These are phyloP conservation scores for Begonia loranthoides DNA, from an alignment of 306 rosid species.

Conservation along the genomic window DNA sequence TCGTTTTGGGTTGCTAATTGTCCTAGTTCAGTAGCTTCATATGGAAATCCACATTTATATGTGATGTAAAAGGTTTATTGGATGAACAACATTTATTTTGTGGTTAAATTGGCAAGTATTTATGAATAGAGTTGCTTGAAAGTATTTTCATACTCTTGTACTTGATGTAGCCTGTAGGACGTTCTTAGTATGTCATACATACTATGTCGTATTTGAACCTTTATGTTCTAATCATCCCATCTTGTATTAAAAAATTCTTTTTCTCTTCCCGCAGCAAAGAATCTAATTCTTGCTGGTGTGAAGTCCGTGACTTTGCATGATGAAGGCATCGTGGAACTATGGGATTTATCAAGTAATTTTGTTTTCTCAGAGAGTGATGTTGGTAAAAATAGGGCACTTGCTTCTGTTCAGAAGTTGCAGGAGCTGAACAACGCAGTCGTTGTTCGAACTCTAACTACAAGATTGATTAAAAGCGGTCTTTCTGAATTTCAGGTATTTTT, in stretches of 20 bases:
- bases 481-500: conserved; percentile 53
- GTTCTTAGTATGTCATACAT: no score
- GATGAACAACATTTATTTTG: no score
- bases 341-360: conserved; percentile 79
- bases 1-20: no score
- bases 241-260: not conserved
- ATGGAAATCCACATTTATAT: no score
- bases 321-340: conserved; percentile 61
- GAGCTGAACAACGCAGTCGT: conserved; percentile 80
- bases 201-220: no score
- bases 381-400: conserved; percentile 68
- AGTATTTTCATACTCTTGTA: no score
- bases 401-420: conserved; percentile 77
- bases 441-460: conserved; percentile 41
- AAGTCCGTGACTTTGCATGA: conserved; percentile 86
- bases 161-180: no score
- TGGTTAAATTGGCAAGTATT: no score
- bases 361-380: conserved; percentile 54
- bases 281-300: conserved; percentile 87
- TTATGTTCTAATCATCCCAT: conserved; percentile 6
- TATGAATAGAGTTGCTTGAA: no score
- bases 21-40: no score
- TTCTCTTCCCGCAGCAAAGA: conserved; percentile 60
- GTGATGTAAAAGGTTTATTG: no score
- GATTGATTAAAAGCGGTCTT: conserved; percentile 45